Evolutionary conservation across 345 rosid species (phyloP).

Genomic region (Eucalyptus marginata): DNA sequence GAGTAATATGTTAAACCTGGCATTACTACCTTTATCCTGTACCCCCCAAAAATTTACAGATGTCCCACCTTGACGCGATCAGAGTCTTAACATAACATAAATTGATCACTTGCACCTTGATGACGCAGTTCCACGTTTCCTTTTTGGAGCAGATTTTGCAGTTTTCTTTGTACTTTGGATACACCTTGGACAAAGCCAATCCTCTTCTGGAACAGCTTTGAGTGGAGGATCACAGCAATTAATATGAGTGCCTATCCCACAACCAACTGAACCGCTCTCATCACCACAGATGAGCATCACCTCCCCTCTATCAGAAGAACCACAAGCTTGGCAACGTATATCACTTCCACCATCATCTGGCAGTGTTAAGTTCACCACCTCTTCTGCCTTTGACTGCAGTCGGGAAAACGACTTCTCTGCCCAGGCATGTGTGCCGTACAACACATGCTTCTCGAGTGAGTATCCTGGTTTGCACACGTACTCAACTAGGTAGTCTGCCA

Average conservation of each 20-base stretch:
- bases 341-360: constrained; percentile 3
- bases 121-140: background rate
- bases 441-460: constrained; percentile 71
- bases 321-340: constrained; percentile 34
- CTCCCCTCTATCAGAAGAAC: constrained; percentile 35
- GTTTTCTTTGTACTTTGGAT: background rate
- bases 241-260: constrained; percentile 45
- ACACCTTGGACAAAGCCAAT: constrained; percentile 62
- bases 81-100: background rate
- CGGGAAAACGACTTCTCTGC: constrained; percentile 59
- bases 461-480: constrained; percentile 90
- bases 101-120: background rate
- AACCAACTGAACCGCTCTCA: constrained; percentile 40
- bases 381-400: constrained; percentile 28
- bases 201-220: constrained; percentile 38
- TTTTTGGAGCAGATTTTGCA: background rate
- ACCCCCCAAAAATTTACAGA: background rate
- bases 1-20: background rate
- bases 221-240: constrained; percentile 70
- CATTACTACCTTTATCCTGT: background rate
- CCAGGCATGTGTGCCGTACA: constrained; percentile 63
- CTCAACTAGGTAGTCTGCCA: constrained; percentile 85
- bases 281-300: constrained; percentile 67
- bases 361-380: constrained; percentile 1
- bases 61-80: background rate